Conservation (phyloP, 1,139 yeast genomes). For the Komagataea norvegica region DNA sequence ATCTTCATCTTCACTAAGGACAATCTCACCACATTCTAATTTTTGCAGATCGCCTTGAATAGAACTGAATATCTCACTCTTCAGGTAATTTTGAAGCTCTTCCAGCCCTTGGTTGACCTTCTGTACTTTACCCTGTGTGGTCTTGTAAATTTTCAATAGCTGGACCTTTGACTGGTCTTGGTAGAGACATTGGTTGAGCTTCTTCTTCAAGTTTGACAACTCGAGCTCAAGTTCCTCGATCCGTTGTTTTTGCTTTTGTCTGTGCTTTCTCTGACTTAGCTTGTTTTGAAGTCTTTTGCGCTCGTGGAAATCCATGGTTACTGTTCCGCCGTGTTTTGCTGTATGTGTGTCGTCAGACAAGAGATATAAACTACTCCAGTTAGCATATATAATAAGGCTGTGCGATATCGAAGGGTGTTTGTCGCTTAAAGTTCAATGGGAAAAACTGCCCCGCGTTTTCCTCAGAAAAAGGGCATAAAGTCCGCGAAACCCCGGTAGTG, state of each 20-base stretch:
- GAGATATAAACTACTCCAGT: no score
- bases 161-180: slow-evolving; percentile 10
- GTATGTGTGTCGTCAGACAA: no score
- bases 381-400: no score
- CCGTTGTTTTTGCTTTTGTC: slow-evolving; percentile 14
- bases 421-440: no score
- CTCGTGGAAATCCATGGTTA: slow-evolving; percentile 10
- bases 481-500: no score
- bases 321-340: no score
- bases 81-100: slow-evolving; percentile 8
- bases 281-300: slow-evolving; percentile 13
- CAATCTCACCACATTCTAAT: slow-evolving; percentile 6
- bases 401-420: no score
- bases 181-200: slow-evolving; percentile 11
- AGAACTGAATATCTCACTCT: slow-evolving; percentile 7
- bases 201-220: slow-evolving; percentile 5
- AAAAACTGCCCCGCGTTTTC: no score
- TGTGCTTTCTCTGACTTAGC: slow-evolving; percentile 14
- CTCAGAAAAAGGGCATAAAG: no score
- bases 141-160: slow-evolving; percentile 7
- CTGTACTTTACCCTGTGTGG: slow-evolving; percentile 5
- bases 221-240: slow-evolving; percentile 12
- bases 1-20: slow-evolving; percentile 2
- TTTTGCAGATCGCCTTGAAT: slow-evolving; percentile 1
- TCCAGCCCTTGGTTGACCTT: slow-evolving; percentile 5